Percentiles rank a stretch among this genome's conserved stretches.
Evolutionary conservation across 1,284 basidiomycete genomes (phyloP).

Genomic region (Melampsora americana): DNA sequence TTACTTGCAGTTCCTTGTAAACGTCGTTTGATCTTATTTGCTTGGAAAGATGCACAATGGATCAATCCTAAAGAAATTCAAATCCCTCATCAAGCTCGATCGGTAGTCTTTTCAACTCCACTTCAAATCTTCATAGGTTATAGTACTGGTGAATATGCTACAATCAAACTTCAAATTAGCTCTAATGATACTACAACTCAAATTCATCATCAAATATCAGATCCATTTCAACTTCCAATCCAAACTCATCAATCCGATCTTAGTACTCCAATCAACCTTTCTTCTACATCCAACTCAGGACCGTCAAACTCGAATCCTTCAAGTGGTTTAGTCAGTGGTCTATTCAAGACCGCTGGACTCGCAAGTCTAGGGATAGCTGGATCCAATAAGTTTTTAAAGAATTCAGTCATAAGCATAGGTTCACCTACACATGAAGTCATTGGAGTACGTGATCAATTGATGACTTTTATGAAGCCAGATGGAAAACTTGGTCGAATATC

Average conservation of each 20-base stretch:
- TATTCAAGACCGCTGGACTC: conserved; percentile 24
- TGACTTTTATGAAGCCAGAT: conserved; percentile 23
- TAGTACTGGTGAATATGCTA: conserved; percentile 41
- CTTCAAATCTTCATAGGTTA: conserved; percentile 25
- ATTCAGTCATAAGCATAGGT: conserved; percentile 24
- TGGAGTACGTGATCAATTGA: conserved; percentile 27
- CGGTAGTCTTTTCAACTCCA: conserved; percentile 45
- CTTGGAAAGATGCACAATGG: conserved; percentile 75
- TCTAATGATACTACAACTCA: conserved; percentile 54
- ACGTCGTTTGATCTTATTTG: conserved; percentile 77
- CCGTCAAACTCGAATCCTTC: neutral
- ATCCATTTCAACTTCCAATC: conserved; percentile 48
- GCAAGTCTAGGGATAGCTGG: conserved; percentile 13
- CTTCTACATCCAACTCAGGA: neutral
- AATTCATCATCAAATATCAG: conserved; percentile 70
- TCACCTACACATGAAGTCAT: conserved; percentile 28
- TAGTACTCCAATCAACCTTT: neutral
- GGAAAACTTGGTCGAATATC: conserved; percentile 59
- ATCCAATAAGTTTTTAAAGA: conserved; percentile 4
- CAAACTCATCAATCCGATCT: conserved; percentile 39
- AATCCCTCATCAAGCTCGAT: conserved; percentile 46
- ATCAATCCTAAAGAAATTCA: conserved; percentile 68
- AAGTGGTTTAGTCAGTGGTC: neutral
- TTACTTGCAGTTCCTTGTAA: conserved; percentile 78
- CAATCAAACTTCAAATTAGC: conserved; percentile 62